Conservation (phyloP, 2,329 filamentous ascomycete species). For the Fusarium chlamydosporum region DNA sequence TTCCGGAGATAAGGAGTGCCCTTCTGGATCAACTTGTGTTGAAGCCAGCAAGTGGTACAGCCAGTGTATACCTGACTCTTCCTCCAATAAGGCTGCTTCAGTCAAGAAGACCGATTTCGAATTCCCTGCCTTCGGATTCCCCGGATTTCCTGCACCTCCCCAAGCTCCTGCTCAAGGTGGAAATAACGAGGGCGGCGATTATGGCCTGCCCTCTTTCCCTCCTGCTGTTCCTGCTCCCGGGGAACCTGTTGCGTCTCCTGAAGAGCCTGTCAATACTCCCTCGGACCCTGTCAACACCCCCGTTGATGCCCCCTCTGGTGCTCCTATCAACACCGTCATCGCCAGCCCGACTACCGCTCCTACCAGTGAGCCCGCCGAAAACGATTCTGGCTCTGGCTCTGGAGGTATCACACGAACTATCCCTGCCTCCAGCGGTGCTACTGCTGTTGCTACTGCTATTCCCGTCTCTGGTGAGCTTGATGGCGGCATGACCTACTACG, state of each 20-base stretch:
- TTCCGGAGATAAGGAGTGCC: constrained; percentile 35
- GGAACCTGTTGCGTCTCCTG: not conserved
- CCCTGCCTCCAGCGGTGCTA: constrained; percentile 40
- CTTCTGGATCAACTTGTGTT: constrained; percentile 35
- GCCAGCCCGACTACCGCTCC: constrained; percentile 7
- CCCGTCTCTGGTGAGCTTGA: constrained; percentile 43
- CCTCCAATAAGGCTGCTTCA: constrained; percentile 6
- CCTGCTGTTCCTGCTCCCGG: constrained; percentile 8
- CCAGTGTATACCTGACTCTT: constrained; percentile 34
- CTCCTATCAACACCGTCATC: not conserved
- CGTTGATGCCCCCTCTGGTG: not conserved
- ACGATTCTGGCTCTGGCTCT: constrained; percentile 16
- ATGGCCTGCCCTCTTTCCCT: not conserved
- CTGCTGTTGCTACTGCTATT: constrained; percentile 39
- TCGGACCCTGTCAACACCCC: not conserved
- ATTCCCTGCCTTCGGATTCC: constrained; percentile 1
- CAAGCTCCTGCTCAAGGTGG: not conserved
- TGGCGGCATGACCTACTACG: constrained; percentile 42
- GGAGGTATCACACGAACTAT: constrained; percentile 41
- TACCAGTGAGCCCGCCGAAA: not conserved
- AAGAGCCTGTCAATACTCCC: constrained; percentile 7
- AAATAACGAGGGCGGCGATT: constrained; percentile 6
- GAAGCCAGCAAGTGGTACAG: constrained; percentile 44
- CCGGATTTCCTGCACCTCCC: not conserved
- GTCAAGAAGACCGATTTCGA: constrained; percentile 11